phyloP scores from a whole-genome alignment of 2,329 filamentous ascomycete species.

The Phoma sp. region DNA sequence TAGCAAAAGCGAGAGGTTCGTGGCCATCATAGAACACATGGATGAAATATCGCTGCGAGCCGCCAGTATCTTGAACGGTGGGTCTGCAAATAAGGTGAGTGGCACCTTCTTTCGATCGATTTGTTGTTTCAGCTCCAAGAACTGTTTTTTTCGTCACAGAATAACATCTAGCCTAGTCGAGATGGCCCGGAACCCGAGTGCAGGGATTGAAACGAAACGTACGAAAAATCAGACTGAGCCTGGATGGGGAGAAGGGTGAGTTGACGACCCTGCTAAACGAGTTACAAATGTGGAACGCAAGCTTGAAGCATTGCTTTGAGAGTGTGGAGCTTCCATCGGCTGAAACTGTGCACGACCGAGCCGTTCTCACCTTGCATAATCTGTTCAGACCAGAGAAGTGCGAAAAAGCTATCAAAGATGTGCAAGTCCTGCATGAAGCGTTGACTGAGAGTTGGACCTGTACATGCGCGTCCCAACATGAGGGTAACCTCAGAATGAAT shows the following conservation, averaged over 20 bases:
- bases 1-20: not conserved
- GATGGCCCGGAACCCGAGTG: not conserved
- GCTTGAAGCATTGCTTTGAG: not conserved
- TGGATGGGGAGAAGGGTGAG: not conserved
- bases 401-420: not conserved
- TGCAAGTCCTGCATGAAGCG: not conserved
- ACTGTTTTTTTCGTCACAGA: not conserved
- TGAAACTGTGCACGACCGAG: not conserved
- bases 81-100: not conserved
- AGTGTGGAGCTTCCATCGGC: not conserved
- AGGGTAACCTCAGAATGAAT: not conserved
- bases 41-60: not conserved
- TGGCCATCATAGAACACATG: not conserved
- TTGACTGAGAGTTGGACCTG: not conserved
- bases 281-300: not conserved
- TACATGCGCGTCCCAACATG: not conserved
- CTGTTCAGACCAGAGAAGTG: not conserved
- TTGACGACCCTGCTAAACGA: not conserved
- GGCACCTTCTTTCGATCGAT: not conserved
- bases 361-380: not conserved
- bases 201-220: not conserved
- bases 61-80: not conserved
- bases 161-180: too few relatives aligned
- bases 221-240: not conserved
- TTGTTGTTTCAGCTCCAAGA: not conserved